Percentiles rank a stretch among this genome's conserved stretches.
phyloP scores from a whole-genome alignment of 2,329 filamentous ascomycete genomes.

The Cadophora malorum region DNA sequence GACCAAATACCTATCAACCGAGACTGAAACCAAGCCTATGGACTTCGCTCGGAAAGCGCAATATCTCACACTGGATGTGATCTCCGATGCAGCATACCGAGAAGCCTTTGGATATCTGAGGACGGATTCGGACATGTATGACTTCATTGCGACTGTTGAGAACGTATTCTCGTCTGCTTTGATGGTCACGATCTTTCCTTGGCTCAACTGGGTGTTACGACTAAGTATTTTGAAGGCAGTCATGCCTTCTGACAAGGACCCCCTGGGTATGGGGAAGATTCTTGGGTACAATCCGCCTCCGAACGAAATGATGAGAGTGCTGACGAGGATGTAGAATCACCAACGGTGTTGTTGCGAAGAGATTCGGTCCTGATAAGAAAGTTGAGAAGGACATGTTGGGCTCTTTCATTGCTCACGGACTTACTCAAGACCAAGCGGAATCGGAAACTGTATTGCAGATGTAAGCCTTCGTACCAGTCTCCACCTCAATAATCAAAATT shows the following conservation, averaged over 20 bases:
- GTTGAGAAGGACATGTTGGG: slow-evolving; percentile 59
- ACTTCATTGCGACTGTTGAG: slow-evolving; percentile 49
- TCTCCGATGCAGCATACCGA: slow-evolving; percentile 60
- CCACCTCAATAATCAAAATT: neutral
- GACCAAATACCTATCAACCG: slow-evolving; percentile 47
- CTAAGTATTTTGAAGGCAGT: slow-evolving; percentile 18
- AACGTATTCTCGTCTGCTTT: slow-evolving; percentile 18
- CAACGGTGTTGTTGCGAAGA: slow-evolving; percentile 52
- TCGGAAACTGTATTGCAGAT: slow-evolving; percentile 35
- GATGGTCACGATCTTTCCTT: slow-evolving; percentile 23
- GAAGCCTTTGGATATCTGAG: slow-evolving; percentile 56
- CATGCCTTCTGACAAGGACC: slow-evolving; percentile 38
- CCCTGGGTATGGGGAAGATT: slow-evolving; percentile 49
- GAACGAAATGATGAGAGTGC: slow-evolving; percentile 15
- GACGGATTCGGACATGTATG: slow-evolving; percentile 55
- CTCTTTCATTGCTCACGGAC: slow-evolving; percentile 48
- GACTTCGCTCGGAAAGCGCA: slow-evolving; percentile 59
- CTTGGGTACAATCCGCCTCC: slow-evolving; percentile 50
- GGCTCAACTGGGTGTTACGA: slow-evolving; percentile 17
- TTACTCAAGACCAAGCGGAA: slow-evolving; percentile 34
- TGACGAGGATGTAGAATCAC: slow-evolving; percentile 41
- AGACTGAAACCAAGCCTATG: slow-evolving; percentile 47
- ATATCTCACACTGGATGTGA: slow-evolving; percentile 61
- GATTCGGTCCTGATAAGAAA: slow-evolving; percentile 52
- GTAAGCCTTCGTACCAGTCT: slow-evolving; percentile 7